Conservation (phyloP, 202 grass and related monocot species). For the Hordeum pubiflorum region DNA sequence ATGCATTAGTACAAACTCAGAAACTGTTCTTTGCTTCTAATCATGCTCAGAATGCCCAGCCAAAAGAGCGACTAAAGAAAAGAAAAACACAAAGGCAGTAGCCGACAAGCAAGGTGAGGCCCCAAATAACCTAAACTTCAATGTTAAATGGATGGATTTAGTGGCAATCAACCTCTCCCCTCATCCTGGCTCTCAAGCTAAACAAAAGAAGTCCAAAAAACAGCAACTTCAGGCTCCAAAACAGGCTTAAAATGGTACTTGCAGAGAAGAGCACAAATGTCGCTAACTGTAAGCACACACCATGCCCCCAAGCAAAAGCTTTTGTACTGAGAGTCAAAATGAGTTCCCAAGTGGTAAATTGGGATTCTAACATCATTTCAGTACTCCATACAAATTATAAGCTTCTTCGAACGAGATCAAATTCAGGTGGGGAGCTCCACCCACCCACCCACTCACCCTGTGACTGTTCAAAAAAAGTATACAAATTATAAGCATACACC, state of each 20-base stretch:
- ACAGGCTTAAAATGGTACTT: not conserved
- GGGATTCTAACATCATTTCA: not conserved
- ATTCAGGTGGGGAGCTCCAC: too few relatives aligned
- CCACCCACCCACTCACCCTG: too few relatives aligned
- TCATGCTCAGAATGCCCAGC: not conserved
- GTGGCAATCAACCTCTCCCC: not conserved
- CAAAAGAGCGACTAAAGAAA: not conserved
- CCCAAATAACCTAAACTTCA: not conserved
- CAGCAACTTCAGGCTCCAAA: not conserved
- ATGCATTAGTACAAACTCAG: not conserved
- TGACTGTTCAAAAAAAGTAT: too few relatives aligned
- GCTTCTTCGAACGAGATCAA: not conserved
- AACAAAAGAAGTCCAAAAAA: constrained; percentile 1
- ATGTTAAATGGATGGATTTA: constrained; percentile 1
- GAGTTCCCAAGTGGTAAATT: not conserved
- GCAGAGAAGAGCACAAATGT: not conserved
- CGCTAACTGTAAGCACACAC: not conserved
- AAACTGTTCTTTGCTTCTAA: not conserved
- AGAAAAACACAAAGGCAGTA: not conserved
- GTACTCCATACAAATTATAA: not conserved
- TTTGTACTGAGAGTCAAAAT: not conserved
- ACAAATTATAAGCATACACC: not conserved
- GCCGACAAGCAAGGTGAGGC: not conserved
- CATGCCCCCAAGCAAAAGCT: not conserved
- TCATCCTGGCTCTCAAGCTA: not conserved